Evolutionary conservation across 768 basidiomycete species (phyloP), one percentile per base, ranked within the genome.

Genomic region (Podaxis rugospora): DNA sequence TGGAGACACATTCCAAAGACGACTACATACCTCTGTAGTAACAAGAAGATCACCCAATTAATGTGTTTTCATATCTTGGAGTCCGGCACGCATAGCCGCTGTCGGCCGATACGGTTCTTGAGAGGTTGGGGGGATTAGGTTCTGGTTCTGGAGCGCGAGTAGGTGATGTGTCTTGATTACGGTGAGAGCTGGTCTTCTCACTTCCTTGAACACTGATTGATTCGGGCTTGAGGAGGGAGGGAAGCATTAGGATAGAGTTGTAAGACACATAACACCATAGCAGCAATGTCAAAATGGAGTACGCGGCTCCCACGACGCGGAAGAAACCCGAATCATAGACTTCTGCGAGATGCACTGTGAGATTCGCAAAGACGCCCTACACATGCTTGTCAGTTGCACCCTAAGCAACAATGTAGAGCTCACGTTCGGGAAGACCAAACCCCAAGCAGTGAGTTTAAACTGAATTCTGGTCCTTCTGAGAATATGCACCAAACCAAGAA

Each of bases 401-500:
- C 18, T 23, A 25, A 37, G 2, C 14, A 2, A 27, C 4, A 5
- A 16, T 25, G 18, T 28, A 42, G 21, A 28, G 70, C 69, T 50
- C 53, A 76, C 89, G 63, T 88, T 89, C 4, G 89, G 88, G 67
- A 90, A 90, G 63, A 89, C 83, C 42, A 87, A 70, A 6, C 84
- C 85, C 89, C 89, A 90, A 65, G 82, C 86, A 0, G 81, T 74
- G 16, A 87, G 68, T 58, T 75, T 76, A 70, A 89, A 90, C 5
- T 78, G 73, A 21, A 88, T 71, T 1, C 66, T 72, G 0, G 69
- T 68, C 47, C 73, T 75, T 14, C 79, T 74, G 0, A 82, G 62
- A 1, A 78, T 73, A 27, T 82, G 69, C 42, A 71, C 68, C 1
- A 88, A 65, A 10, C 77, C 83, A 36, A 88, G 72, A 5, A 86